phyloP scores from a whole-genome alignment of 345 rosid genomes.

The Eucalyptus microcorys region DNA sequence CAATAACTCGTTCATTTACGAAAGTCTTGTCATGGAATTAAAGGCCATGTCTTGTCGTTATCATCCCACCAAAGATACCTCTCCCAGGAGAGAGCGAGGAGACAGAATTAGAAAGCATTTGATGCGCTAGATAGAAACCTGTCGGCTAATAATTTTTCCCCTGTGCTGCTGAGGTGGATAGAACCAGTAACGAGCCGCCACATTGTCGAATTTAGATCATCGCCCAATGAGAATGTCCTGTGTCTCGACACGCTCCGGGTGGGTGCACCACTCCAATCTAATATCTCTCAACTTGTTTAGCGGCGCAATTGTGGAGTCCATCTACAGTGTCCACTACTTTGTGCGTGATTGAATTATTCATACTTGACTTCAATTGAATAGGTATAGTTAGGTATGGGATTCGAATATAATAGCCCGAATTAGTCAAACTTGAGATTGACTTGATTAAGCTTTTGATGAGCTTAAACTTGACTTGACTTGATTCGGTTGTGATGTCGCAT shows the following conservation, averaged over 20 bases:
- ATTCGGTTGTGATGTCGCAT: rapidly evolving
- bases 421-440: not conserved
- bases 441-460: not conserved
- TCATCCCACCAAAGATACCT: not conserved
- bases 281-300: not conserved
- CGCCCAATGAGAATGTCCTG: not conserved
- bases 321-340: not conserved
- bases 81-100: not conserved
- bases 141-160: not conserved
- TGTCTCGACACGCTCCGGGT: not conserved
- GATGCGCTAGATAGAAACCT: not conserved
- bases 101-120: not conserved
- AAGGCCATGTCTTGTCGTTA: not conserved
- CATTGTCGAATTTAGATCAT: not conserved
- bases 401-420: not conserved
- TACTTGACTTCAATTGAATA: not conserved
- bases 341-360: not conserved
- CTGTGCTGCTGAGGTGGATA: not conserved
- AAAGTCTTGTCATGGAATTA: not conserved
- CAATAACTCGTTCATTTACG: not conserved
- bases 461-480: not conserved
- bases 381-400: not conserved
- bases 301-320: not conserved
- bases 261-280: not conserved
- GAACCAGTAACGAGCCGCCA: not conserved